These are phyloP conservation scores for Candida glaebosa DNA, from an alignment of 805 yeast genomes.

Conservation along the genomic window DNA sequence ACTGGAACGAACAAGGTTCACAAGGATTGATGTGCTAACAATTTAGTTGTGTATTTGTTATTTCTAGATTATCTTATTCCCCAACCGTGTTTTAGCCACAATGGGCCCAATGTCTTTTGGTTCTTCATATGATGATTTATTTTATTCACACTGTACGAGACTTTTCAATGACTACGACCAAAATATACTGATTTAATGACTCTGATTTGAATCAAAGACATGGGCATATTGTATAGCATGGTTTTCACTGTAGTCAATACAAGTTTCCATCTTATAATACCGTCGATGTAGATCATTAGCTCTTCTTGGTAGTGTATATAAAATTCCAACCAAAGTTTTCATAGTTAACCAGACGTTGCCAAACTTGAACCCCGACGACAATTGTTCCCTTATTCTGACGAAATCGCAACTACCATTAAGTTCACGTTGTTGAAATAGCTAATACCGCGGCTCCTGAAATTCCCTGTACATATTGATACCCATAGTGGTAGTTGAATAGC, in stretches of 20 bases:
- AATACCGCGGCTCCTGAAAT: neutral
- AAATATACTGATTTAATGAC: conserved; percentile 47
- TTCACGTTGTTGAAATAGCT: neutral
- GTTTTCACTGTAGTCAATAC: neutral
- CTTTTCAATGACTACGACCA: conserved; percentile 35
- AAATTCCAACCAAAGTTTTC: no score
- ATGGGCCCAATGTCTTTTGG: conserved; percentile 15
- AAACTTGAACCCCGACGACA: no score
- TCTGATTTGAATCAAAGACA: conserved; percentile 26
- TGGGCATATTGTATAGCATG: conserved; percentile 2
- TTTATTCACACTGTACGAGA: conserved; percentile 48
- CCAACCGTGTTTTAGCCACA: neutral
- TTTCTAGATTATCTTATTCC: conserved; percentile 5
- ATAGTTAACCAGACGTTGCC: no score
- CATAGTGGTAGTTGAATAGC: neutral
- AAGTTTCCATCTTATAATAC: conserved; percentile 9
- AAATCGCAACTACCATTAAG: no score
- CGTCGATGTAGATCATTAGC: no score
- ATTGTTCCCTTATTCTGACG: no score
- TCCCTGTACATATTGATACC: neutral
- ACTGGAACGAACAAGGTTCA: neutral
- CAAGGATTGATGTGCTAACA: no score
- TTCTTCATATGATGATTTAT: conserved; percentile 37
- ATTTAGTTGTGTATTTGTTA: neutral
- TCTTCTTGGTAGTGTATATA: no score